Evolutionary conservation across 345 rosid species (phyloP), one percentile per base, ranked within the genome.

Genomic region (Clarkia xantiana): DNA sequence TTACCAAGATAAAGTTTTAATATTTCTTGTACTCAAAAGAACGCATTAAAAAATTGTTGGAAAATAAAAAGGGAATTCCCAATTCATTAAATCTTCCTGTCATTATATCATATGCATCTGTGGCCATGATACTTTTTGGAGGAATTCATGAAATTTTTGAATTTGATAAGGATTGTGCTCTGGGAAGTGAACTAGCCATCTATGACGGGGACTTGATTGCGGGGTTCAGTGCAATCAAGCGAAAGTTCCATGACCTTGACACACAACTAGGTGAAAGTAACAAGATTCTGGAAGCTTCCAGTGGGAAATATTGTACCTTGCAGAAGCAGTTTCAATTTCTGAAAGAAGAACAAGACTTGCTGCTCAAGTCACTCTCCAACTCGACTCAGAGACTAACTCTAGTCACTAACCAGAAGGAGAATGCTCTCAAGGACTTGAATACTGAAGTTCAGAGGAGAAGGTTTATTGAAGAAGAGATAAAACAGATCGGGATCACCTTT

Each of bases 391-490:
- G 68, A 44, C 65, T 77, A 41, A 61, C 71, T 38, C 36, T 55
- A 56, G 67, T 66, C 46, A 66, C 65, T 9, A 56, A 61, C 54
- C 76, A 75, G 57, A 81, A 78, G 74, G 94, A 83, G 52, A 79
- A 71, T 55, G 64, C 66, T 43, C 64, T 76, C 72, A 78, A 69
- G 58, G 84, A 81, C 53, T 63, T 83, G 55, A 75, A 68, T 56
- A 49, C 42, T 40, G 86, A 83, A 79, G 67, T 71, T n/a, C 70
- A 55, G 59, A 67, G 79, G 60, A 81, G 84, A 65, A 79, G 70
- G 58, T 63, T 59, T 55, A 71, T 90, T 1, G 81, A 79, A 62
- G 86, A 77, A 64, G 84, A 86, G 71, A 68, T 86, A 15, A 83
- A 79, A 73, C 71, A 76, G 54, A 73, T 90, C 52, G 71, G 77